Evolutionary conservation across 768 basidiomycete genomes (phyloP).

Genomic region (Filobasidium wieringae): DNA sequence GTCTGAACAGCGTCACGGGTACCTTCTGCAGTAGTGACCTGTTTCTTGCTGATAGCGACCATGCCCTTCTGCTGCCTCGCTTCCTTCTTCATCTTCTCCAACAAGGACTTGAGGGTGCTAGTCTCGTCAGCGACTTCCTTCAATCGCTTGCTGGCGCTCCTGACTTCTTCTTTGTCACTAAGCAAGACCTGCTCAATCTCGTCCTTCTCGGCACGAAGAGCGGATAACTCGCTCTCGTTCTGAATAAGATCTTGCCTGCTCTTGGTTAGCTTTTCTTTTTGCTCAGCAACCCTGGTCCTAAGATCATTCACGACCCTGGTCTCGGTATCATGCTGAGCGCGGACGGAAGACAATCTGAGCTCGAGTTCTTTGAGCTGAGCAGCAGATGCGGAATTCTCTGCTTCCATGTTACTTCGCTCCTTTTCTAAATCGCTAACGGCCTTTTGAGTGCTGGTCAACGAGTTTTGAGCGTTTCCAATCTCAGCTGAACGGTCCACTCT

Average conservation of each 20-base stretch:
- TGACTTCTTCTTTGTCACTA: slow-evolving; percentile 85
- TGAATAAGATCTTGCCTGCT: slow-evolving; percentile 66
- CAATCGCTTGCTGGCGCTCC: slow-evolving; percentile 75
- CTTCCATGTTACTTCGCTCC: slow-evolving; percentile 58
- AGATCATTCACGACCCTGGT: slow-evolving; percentile 55
- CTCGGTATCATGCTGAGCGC: slow-evolving; percentile 77
- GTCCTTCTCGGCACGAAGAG: slow-evolving; percentile 72
- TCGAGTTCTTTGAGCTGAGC: slow-evolving; percentile 68
- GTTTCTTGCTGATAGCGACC: slow-evolving; percentile 87
- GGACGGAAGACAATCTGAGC: slow-evolving; percentile 68
- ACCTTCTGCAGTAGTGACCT: slow-evolving; percentile 69
- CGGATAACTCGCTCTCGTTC: slow-evolving; percentile 84
- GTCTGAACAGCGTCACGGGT: slow-evolving; percentile 59
- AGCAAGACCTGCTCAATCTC: slow-evolving; percentile 78
- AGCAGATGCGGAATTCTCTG: slow-evolving; percentile 54
- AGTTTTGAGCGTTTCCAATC: slow-evolving; percentile 77
- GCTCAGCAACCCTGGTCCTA: slow-evolving; percentile 55
- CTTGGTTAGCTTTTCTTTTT: slow-evolving; percentile 61
- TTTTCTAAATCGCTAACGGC: slow-evolving; percentile 55
- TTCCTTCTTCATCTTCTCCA: slow-evolving; percentile 84
- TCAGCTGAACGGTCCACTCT: slow-evolving; percentile 60
- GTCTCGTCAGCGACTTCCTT: slow-evolving; percentile 64
- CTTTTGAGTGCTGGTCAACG: slow-evolving; percentile 64
- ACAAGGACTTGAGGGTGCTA: slow-evolving; percentile 54
- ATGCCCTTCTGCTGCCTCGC: slow-evolving; percentile 93